Evolutionary conservation across 768 basidiomycete genomes (phyloP).

Genomic region (Amanita rimosa): DNA sequence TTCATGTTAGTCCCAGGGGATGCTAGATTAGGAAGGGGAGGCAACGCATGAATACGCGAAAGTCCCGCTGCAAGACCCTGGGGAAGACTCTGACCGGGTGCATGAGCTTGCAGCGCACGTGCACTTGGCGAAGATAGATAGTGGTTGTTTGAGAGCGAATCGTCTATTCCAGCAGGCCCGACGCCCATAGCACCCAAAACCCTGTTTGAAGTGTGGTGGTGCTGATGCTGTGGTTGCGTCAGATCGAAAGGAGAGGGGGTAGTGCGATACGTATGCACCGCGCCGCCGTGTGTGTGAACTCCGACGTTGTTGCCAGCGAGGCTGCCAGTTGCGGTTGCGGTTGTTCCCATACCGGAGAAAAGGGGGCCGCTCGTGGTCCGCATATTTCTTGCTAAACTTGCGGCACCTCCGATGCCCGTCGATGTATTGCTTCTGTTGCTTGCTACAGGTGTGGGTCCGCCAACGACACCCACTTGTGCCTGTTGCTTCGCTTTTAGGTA

Average conservation of each 20-base stretch:
- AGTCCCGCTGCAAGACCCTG: constrained; percentile 89
- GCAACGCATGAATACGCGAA: constrained; percentile 75
- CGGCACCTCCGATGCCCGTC: background rate
- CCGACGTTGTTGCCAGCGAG: constrained; percentile 13
- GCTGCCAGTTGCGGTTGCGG: background rate
- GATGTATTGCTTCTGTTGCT: constrained; percentile 1
- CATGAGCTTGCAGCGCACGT: constrained; percentile 77
- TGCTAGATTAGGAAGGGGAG: constrained; percentile 25
- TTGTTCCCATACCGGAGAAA: background rate
- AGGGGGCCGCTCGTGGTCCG: constrained; percentile 2
- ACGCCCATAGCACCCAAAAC: constrained; percentile 22
- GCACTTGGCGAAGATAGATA: constrained; percentile 51
- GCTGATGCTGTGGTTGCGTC: constrained; percentile 26
- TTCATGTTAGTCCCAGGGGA: constrained; percentile 17
- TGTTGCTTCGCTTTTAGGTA: constrained; percentile 40
- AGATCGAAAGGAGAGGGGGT: constrained; percentile 34
- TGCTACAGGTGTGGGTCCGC: background rate
- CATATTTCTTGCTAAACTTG: background rate
- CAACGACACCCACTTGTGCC: constrained; percentile 11
- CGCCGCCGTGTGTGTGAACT: constrained; percentile 25
- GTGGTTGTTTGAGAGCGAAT: constrained; percentile 27
- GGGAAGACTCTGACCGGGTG: constrained; percentile 84
- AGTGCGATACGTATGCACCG: constrained; percentile 27
- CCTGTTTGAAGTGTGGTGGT: constrained; percentile 8
- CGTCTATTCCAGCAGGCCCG: constrained; percentile 32